Percentiles rank a stretch among this genome's conserved stretches.
Evolutionary conservation across 257 asterid species (phyloP).

Genomic region (Petunia axillaris): DNA sequence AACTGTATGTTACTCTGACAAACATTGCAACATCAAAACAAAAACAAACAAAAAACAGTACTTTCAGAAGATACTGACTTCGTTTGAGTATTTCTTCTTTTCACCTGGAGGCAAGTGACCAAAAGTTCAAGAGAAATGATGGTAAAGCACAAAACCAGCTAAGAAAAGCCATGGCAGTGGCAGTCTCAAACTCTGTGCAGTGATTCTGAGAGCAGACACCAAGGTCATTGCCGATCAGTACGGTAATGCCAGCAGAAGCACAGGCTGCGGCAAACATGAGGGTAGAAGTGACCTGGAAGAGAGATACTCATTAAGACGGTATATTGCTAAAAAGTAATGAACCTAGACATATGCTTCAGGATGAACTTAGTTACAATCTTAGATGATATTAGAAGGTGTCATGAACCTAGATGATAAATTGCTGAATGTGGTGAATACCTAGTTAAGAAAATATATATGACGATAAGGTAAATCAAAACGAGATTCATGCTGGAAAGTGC

Average conservation of each 20-base stretch:
- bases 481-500: neutral
- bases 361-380: neutral
- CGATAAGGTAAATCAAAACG: neutral
- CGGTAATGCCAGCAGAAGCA: conserved; percentile 98
- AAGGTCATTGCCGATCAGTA: conserved; percentile 82
- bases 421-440: neutral
- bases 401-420: too few relatives aligned
- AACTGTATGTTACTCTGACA: neutral
- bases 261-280: conserved; percentile 96
- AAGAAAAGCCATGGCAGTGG: conserved; percentile 96
- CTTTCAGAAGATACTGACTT: neutral
- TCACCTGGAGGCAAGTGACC: conserved; percentile 92
- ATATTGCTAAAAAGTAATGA: neutral
- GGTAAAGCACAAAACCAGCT: conserved; percentile 93
- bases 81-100: neutral
- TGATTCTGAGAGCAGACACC: conserved; percentile 74
- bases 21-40: conserved; percentile 14
- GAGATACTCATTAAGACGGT: neutral
- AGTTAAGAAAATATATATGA: neutral
- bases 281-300: conserved; percentile 80
- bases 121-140: conserved; percentile 76
- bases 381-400: neutral
- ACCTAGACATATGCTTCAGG: neutral
- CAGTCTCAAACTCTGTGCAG: conserved; percentile 85
- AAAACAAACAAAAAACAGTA: conserved; percentile 23